Evolutionary conservation across 1,139 yeast species (phyloP).

Genomic region (Candida sp.): DNA sequence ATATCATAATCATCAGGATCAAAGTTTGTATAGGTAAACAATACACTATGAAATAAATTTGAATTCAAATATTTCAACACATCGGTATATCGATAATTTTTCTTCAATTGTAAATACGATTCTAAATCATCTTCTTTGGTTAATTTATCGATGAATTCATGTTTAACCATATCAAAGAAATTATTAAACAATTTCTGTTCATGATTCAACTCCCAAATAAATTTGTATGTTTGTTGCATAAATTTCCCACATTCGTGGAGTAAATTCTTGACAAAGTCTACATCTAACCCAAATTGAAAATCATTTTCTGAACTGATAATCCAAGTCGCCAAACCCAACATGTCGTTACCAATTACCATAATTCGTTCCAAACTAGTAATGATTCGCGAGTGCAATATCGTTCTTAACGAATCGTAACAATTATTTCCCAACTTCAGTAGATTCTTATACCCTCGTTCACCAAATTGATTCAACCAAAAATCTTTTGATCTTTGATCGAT

Average conservation of each 20-base stretch:
- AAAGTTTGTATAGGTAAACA: slow-evolving; percentile 21
- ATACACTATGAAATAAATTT: slow-evolving; percentile 20
- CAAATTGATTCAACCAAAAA: slow-evolving; percentile 50
- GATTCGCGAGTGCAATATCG: slow-evolving; percentile 44
- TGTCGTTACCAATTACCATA: slow-evolving; percentile 44
- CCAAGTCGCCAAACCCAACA: slow-evolving; percentile 46
- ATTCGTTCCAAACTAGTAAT: slow-evolving; percentile 59
- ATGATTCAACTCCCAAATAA: slow-evolving; percentile 46
- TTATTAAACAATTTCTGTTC: slow-evolving; percentile 52
- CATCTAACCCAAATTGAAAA: slow-evolving; percentile 23
- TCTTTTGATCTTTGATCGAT: slow-evolving; percentile 40
- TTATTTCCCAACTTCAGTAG: slow-evolving; percentile 52
- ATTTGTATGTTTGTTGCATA: slow-evolving; percentile 28
- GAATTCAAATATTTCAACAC: slow-evolving; percentile 29
- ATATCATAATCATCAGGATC: slow-evolving; percentile 16
- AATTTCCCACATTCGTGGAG: slow-evolving; percentile 11
- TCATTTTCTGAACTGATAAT: slow-evolving; percentile 14
- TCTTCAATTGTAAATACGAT: slow-evolving; percentile 13
- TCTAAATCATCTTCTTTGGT: slow-evolving; percentile 33
- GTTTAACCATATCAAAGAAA: slow-evolving; percentile 49
- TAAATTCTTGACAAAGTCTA: slow-evolving; percentile 20
- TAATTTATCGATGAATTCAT: slow-evolving; percentile 33
- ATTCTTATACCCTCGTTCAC: slow-evolving; percentile 65
- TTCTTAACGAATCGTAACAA: slow-evolving; percentile 47
- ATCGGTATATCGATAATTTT: slow-evolving; percentile 20